Conservation (phyloP, 257 asterid species). For the Nemophila menziesii region DNA sequence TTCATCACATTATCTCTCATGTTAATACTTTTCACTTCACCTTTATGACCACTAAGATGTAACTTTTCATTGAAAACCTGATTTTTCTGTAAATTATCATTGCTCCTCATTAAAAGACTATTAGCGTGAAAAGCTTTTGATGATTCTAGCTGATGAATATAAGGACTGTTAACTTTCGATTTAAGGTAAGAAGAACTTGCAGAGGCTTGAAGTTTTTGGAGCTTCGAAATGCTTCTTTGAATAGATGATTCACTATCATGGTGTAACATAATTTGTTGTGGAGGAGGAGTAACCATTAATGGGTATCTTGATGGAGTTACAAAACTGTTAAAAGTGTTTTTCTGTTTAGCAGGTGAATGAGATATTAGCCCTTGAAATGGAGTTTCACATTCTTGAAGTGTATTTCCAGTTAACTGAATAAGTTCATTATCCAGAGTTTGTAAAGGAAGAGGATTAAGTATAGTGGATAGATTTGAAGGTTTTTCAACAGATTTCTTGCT, state of each 20-base stretch:
- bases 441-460: constrained; percentile 7
- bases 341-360: constrained; percentile 33
- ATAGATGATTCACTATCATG: constrained; percentile 39
- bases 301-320: constrained; percentile 37
- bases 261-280: constrained; percentile 19
- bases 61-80: constrained; percentile 16
- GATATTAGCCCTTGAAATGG: constrained; percentile 25
- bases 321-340: constrained; percentile 15
- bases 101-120: constrained; percentile 18
- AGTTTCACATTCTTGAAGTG: constrained; percentile 26
- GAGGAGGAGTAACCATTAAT: constrained; percentile 32
- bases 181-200: constrained; percentile 42
- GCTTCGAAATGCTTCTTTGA: constrained; percentile 71
- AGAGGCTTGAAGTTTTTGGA: constrained; percentile 53
- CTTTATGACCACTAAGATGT: constrained; percentile 15
- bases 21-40: constrained; percentile 19
- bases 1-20: constrained; percentile 15
- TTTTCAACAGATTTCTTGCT: constrained; percentile 11
- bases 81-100: constrained; percentile 5
- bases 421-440: constrained; percentile 11
- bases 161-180: constrained; percentile 39
- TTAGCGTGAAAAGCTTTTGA: constrained; percentile 36
- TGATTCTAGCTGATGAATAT: constrained; percentile 30
- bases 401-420: constrained; percentile 12
- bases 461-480: constrained; percentile 1